A percentile compares a stretch with the other conserved stretches of the same genome.
phyloP scores from a whole-genome alignment of 1,284 basidiomycete species.

The Rhodotorula mucilaginosa region DNA sequence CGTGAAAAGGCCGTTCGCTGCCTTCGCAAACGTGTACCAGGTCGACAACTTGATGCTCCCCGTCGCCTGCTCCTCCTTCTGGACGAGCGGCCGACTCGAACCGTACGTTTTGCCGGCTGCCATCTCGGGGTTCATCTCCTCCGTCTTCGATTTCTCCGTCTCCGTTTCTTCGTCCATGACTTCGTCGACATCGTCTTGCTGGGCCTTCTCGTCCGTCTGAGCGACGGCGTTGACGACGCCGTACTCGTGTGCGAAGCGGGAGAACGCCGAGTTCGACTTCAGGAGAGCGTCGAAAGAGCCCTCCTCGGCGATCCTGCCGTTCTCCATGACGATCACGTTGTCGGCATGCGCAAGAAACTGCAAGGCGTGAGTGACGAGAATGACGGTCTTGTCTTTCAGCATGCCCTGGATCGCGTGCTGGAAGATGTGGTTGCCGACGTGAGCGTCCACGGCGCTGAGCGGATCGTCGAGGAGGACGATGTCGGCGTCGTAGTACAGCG shows the following conservation, averaged over 20 bases:
- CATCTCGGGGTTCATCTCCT: slow-evolving; percentile 45
- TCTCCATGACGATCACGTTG: slow-evolving; percentile 56
- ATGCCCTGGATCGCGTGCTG: slow-evolving; percentile 73
- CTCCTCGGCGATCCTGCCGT: slow-evolving; percentile 68
- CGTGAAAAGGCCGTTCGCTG: slow-evolving; percentile 60
- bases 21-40: slow-evolving; percentile 64
- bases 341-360: slow-evolving; percentile 47
- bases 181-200: neutral
- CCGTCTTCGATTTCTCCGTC: slow-evolving; percentile 48
- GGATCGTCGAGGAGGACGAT: slow-evolving; percentile 71
- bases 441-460: slow-evolving; percentile 52
- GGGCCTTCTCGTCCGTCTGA: too few relatives aligned
- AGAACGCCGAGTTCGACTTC: slow-evolving; percentile 63
- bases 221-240: slow-evolving; percentile 46
- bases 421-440: slow-evolving; percentile 75
- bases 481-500: slow-evolving; percentile 69
- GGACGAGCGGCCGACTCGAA: slow-evolving; percentile 56
- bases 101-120: slow-evolving; percentile 48
- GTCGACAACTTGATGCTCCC: slow-evolving; percentile 51
- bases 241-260: slow-evolving; percentile 66
- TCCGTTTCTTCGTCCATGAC: neutral
- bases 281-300: slow-evolving; percentile 31
- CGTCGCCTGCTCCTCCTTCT: slow-evolving; percentile 43
- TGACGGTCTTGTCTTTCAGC: slow-evolving; percentile 68
- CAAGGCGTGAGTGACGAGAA: slow-evolving; percentile 54